Conservation (phyloP, 352 stramenopile species). For the Blastocystis sp. region DNA sequence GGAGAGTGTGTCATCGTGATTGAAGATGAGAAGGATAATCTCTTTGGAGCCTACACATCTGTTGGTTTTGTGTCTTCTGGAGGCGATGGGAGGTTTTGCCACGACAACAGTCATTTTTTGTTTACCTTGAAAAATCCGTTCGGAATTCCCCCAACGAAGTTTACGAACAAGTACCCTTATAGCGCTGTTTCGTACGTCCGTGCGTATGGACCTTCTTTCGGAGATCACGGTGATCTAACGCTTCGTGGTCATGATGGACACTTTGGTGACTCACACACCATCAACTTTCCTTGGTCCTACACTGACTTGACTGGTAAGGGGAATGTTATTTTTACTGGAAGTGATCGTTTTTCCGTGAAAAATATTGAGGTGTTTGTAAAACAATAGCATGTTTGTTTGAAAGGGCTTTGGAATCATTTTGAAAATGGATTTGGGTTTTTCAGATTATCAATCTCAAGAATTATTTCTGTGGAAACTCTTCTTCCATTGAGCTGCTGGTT, state of each 20-base stretch:
- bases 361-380: slow-evolving; percentile 31
- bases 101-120: background rate
- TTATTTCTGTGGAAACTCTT: background rate
- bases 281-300: slow-evolving; percentile 39
- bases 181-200: background rate
- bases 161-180: background rate
- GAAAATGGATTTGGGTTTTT: background rate
- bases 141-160: background rate
- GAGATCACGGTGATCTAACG: slow-evolving; percentile 11
- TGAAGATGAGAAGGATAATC: background rate
- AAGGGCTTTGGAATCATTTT: background rate
- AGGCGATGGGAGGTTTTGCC: background rate
- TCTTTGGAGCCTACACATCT: slow-evolving; percentile 21
- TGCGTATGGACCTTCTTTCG: background rate
- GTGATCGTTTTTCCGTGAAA: background rate
- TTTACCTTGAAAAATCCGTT: slow-evolving; percentile 33
- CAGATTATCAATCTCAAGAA: background rate
- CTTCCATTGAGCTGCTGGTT: background rate
- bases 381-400: background rate
- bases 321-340: background rate
- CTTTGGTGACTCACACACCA: slow-evolving; percentile 1
- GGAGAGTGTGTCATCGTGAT: background rate
- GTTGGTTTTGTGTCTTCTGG: background rate
- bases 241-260: slow-evolving; percentile 21
- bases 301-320: slow-evolving; percentile 3